phyloP scores from a whole-genome alignment of 805 yeast genomes.

The Myxozyma monticola region DNA sequence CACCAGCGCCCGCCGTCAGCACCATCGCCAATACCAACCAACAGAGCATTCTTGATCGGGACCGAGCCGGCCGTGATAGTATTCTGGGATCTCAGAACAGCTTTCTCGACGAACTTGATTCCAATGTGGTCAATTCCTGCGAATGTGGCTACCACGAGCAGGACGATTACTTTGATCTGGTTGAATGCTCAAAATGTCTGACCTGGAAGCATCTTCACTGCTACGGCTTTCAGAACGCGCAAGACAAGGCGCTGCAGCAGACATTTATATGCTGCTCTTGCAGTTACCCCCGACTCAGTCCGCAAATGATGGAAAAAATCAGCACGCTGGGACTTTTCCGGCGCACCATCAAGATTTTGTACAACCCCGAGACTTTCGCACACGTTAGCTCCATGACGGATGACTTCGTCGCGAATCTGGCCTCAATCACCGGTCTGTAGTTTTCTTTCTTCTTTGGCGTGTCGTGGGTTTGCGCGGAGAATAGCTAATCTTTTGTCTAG shows the following conservation, averaged over 20 bases:
- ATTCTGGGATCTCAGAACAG: not conserved
- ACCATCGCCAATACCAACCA: no score
- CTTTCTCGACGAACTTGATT: no score
- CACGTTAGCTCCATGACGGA: no score
- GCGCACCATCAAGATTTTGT: constrained; percentile 18
- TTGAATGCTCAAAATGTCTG: constrained; percentile 24
- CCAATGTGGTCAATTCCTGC: constrained; percentile 9
- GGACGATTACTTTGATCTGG: constrained; percentile 21
- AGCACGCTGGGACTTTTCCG: constrained; percentile 16
- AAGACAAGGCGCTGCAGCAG: constrained; percentile 12
- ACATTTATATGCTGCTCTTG: constrained; percentile 19
- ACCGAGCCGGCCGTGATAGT: no score
- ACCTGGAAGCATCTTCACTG: constrained; percentile 27
- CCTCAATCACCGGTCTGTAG: not conserved
- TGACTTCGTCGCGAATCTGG: no score
- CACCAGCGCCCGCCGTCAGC: no score
- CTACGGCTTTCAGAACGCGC: constrained; percentile 21
- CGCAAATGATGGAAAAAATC: no score
- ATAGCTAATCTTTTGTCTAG: no score
- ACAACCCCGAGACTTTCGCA: not conserved
- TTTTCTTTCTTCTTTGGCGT: no score
- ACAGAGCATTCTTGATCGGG: no score
- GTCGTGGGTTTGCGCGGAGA: not conserved
- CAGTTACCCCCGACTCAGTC: not conserved
- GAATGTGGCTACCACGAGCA: constrained; percentile 20